Evolutionary conservation across 148 eudicot species (phyloP).

Genomic region (Cornus suecica): DNA sequence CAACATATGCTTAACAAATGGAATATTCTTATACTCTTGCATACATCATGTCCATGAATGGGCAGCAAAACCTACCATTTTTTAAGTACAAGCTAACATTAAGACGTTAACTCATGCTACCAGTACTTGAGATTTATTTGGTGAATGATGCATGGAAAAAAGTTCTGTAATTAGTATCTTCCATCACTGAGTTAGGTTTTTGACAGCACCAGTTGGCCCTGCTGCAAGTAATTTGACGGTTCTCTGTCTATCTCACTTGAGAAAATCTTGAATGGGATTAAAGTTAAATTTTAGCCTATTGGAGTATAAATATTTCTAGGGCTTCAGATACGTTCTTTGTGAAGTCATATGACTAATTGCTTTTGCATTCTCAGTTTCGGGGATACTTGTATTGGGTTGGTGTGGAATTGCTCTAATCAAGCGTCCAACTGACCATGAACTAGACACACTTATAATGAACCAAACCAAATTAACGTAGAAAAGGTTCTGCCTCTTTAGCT

Average conservation of each 20-base stretch:
- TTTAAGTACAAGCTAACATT: neutral
- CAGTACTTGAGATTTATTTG: neutral
- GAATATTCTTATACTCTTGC: neutral
- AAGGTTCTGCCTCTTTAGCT: neutral
- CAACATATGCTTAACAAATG: neutral
- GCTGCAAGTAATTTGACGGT: neutral
- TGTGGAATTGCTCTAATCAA: neutral
- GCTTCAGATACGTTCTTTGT: neutral
- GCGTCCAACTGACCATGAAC: neutral
- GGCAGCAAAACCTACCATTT: neutral
- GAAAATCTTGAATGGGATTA: neutral
- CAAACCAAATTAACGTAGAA: neutral
- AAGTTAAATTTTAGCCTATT: neutral
- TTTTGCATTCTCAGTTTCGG: neutral
- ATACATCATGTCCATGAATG: neutral
- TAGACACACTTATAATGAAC: neutral
- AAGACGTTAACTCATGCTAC: neutral
- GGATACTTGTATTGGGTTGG: neutral
- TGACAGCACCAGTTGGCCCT: neutral
- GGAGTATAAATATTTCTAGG: neutral
- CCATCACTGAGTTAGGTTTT: neutral
- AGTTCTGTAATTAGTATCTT: neutral
- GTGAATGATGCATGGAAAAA: neutral
- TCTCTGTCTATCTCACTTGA: neutral
- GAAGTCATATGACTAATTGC: neutral